These are phyloP conservation scores for Trapa bicornis DNA, from an alignment of 345 rosid species.

Conservation along the genomic window DNA sequence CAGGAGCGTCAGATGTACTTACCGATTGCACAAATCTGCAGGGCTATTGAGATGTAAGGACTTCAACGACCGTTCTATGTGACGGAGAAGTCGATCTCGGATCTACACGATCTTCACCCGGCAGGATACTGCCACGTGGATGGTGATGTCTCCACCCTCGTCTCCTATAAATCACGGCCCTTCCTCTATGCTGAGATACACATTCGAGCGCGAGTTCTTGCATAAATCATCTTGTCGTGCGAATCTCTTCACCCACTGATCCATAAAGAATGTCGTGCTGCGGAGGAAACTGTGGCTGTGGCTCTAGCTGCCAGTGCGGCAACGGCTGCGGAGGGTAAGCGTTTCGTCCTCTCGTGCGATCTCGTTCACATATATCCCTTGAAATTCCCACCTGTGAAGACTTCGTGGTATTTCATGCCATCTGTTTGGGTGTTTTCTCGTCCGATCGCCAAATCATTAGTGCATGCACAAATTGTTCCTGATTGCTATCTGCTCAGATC, in stretches of 20 bases:
- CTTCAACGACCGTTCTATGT: neutral
- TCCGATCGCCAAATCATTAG: too few relatives aligned
- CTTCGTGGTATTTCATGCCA: too few relatives aligned
- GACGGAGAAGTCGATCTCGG: neutral
- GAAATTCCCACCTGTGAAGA: too few relatives aligned
- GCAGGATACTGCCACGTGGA: neutral
- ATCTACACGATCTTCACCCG: neutral
- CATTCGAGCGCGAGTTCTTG: neutral
- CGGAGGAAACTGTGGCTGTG: slow-evolving; percentile 56
- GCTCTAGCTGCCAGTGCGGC: slow-evolving; percentile 51
- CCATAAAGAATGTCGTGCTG: slow-evolving; percentile 50
- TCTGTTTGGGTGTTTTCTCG: too few relatives aligned
- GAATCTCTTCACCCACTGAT: too few relatives aligned
- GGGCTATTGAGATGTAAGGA: too few relatives aligned
- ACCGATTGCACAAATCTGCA: too few relatives aligned
- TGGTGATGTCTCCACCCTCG: neutral
- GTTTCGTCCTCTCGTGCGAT: neutral
- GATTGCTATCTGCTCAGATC: too few relatives aligned
- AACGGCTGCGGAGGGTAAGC: slow-evolving; percentile 43
- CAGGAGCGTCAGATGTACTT: too few relatives aligned
- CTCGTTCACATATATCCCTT: neutral
- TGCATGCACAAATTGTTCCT: too few relatives aligned
- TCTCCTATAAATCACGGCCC: neutral
- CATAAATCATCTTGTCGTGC: neutral
- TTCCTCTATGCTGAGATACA: neutral